Conservation (phyloP, 805 yeast genomes). For the Candida easanensis region DNA sequence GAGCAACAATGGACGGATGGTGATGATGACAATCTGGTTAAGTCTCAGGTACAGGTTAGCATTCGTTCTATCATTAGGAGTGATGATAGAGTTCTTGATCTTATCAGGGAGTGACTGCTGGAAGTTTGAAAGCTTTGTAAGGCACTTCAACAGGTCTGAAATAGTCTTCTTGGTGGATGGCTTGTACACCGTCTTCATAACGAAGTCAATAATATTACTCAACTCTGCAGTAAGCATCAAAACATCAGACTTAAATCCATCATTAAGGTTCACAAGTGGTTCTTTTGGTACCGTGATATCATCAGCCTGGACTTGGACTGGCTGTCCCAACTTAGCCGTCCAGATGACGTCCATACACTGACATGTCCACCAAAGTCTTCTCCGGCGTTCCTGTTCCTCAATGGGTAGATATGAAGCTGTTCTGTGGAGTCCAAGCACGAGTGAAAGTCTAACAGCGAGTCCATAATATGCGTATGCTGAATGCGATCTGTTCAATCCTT, state of each 20-base stretch:
- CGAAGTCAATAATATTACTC: slow-evolving; percentile 28
- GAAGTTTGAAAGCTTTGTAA: slow-evolving; percentile 25
- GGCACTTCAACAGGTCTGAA: slow-evolving; percentile 21
- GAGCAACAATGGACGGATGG: slow-evolving; percentile 34
- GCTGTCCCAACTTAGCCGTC: slow-evolving; percentile 36
- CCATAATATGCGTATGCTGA: slow-evolving; percentile 35
- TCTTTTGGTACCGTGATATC: slow-evolving; percentile 32
- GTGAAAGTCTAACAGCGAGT: slow-evolving; percentile 31
- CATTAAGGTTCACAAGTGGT: slow-evolving; percentile 23
- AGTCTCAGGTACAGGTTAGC: slow-evolving; percentile 34
- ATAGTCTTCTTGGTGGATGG: slow-evolving; percentile 28
- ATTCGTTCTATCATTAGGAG: slow-evolving; percentile 24
- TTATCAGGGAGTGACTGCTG: slow-evolving; percentile 24
- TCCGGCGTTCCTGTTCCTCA: slow-evolving; percentile 30
- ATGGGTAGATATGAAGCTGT: slow-evolving; percentile 20
- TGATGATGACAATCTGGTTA: slow-evolving; percentile 35
- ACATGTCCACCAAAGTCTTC: slow-evolving; percentile 40
- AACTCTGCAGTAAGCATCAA: slow-evolving; percentile 26
- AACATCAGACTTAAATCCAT: slow-evolving; percentile 30
- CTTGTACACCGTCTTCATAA: slow-evolving; percentile 33
- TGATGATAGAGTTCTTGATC: slow-evolving; percentile 19
- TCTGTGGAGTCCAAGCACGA: slow-evolving; percentile 33
- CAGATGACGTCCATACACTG: slow-evolving; percentile 35
- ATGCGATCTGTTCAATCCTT: slow-evolving; percentile 36
- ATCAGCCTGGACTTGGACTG: slow-evolving; percentile 32